phyloP scores from a whole-genome alignment of 2,329 filamentous ascomycete species.

The Torrubiella hemipterigena region DNA sequence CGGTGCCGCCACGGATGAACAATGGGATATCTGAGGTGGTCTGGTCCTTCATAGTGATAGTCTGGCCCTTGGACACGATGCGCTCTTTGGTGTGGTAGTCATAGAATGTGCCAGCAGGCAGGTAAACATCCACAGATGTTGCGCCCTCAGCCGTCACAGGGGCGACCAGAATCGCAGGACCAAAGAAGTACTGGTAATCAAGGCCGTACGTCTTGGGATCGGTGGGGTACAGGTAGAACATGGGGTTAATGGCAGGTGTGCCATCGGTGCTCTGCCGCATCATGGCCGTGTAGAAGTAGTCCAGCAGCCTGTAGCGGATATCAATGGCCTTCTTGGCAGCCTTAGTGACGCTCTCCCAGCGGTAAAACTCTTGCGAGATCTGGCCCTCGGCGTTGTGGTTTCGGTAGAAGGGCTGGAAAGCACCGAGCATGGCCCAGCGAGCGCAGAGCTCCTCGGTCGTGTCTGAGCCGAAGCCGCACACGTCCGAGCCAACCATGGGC shows the following conservation, averaged over 20 bases:
- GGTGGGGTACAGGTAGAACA: slow-evolving; percentile 59
- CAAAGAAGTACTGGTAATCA: slow-evolving; percentile 35
- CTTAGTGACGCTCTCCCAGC: slow-evolving; percentile 46
- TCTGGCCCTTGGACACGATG: slow-evolving; percentile 26
- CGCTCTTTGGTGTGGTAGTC: slow-evolving; percentile 33
- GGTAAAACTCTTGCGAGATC: slow-evolving; percentile 51
- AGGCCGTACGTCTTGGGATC: slow-evolving; percentile 27
- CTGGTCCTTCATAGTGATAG: slow-evolving; percentile 23
- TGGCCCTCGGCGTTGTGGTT: slow-evolving; percentile 45
- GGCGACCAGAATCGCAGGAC: slow-evolving; percentile 28
- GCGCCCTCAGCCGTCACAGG: slow-evolving; percentile 30
- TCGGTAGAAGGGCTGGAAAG: slow-evolving; percentile 57
- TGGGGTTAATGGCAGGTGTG: slow-evolving; percentile 52
- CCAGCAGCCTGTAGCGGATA: slow-evolving; percentile 57
- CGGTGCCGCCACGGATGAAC: slow-evolving; percentile 51
- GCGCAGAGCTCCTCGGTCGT: slow-evolving; percentile 50
- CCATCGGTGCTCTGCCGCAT: slow-evolving; percentile 48
- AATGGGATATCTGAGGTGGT: slow-evolving; percentile 45
- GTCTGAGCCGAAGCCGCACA: slow-evolving; percentile 63
- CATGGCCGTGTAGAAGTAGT: slow-evolving; percentile 65
- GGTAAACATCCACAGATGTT: slow-evolving; percentile 28
- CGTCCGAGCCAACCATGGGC: slow-evolving; percentile 59
- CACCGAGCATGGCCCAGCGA: slow-evolving; percentile 53
- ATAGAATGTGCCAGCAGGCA: slow-evolving; percentile 37
- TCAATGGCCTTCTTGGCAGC: slow-evolving; percentile 56